Evolutionary conservation across 495 filamentous ascomycete genomes (phyloP).

Genomic region (Xylaria bambusicola): DNA sequence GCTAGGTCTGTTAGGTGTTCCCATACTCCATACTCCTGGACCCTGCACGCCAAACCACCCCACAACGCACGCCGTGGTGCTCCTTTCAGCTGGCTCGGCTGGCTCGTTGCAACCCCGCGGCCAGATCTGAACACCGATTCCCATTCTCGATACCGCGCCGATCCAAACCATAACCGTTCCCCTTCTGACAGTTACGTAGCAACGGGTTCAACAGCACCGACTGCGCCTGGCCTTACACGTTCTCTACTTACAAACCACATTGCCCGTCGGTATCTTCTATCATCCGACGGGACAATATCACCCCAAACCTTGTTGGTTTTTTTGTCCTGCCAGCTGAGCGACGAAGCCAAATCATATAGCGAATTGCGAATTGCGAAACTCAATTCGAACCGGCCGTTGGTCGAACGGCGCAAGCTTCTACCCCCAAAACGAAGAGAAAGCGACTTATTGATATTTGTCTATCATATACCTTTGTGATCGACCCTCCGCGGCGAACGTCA

Average conservation of each 20-base stretch:
- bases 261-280: not conserved
- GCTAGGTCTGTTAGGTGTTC: no score
- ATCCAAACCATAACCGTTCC: conserved; percentile 1
- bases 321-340: no score
- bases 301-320: not conserved
- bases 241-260: not conserved
- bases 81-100: no score
- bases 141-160: not conserved
- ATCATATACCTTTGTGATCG: not conserved
- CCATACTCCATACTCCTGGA: conserved; percentile 13
- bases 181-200: not conserved
- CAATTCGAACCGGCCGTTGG: no score
- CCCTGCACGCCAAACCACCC: conserved; percentile 28
- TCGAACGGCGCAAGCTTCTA: no score
- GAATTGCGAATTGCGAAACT: no score
- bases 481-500: no score
- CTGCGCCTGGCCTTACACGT: not conserved
- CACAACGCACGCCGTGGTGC: conserved; percentile 5
- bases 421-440: not conserved
- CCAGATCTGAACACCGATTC: not conserved
- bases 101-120: conserved; percentile 18
- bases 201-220: not conserved
- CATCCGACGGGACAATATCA: not conserved
- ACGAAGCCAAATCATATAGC: no score
- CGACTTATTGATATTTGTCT: not conserved